Conservation (phyloP, 1,139 yeast genomes). For the Debaryomycetaceae sp. region DNA sequence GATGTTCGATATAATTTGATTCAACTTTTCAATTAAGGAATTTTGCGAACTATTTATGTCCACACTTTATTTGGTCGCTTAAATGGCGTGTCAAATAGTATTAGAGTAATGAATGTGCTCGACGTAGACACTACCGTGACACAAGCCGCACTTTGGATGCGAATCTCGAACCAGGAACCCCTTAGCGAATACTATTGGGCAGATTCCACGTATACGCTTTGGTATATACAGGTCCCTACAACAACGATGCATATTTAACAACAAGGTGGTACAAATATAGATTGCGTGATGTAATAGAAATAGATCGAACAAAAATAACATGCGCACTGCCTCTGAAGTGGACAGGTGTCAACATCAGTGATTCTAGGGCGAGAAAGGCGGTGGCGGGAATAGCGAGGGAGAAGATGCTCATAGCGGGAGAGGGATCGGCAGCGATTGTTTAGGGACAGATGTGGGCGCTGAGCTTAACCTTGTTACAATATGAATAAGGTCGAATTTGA, state of each 20-base stretch:
- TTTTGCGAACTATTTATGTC: not conserved
- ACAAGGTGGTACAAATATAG: not conserved
- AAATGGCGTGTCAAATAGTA: not conserved
- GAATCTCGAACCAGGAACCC: not conserved
- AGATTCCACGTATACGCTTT: not conserved
- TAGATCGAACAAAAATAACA: not conserved
- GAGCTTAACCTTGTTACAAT: not conserved
- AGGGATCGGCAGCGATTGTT: not conserved
- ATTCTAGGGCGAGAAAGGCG: not conserved
- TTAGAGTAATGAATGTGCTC: not conserved
- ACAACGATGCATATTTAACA: not conserved
- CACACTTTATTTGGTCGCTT: not conserved
- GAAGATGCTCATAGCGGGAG: not conserved
- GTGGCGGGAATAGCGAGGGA: not conserved
- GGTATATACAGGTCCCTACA: not conserved
- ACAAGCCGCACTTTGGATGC: not conserved
- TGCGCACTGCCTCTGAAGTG: not conserved
- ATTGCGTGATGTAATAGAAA: not conserved
- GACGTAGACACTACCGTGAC: not conserved
- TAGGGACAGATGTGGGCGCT: not conserved
- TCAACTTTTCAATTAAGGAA: not conserved
- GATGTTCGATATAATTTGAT: no score
- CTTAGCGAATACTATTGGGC: not conserved
- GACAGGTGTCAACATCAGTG: not conserved
- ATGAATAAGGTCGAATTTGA: not conserved